Percentiles rank a stretch among this genome's conserved stretches.
Conservation (phyloP, 768 basidiomycete genomes). For the Suillus bovinus region DNA sequence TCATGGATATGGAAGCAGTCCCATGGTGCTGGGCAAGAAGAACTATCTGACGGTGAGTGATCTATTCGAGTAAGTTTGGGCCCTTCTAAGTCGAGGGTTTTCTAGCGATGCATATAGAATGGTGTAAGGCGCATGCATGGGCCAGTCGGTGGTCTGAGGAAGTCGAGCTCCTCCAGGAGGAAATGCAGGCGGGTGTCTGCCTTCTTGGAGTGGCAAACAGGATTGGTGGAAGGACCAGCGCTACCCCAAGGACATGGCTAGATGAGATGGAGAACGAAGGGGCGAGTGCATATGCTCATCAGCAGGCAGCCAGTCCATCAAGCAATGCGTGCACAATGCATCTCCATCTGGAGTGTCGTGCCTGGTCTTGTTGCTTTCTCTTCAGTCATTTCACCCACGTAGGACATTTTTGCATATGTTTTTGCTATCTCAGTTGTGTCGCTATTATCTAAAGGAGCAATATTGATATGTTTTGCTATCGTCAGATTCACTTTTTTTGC, state of each 20-base stretch:
- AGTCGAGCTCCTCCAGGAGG: constrained; percentile 3
- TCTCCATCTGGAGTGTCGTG: background rate
- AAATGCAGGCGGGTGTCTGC: background rate
- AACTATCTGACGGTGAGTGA: background rate
- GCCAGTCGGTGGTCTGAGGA: background rate
- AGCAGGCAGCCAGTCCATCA: background rate
- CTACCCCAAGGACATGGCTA: background rate
- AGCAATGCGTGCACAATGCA: background rate
- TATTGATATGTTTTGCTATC: background rate
- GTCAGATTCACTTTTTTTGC: background rate
- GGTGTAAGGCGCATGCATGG: background rate
- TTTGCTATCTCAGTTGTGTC: background rate
- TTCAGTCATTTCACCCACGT: background rate
- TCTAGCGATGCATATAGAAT: background rate
- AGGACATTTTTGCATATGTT: background rate
- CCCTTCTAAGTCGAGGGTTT: background rate
- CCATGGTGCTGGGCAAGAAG: background rate
- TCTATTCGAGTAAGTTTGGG: background rate
- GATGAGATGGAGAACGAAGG: background rate
- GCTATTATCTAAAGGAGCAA: background rate
- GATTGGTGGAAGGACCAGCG: background rate
- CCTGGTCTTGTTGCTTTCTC: background rate
- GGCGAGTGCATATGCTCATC: background rate
- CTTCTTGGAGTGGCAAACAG: constrained; percentile 1
- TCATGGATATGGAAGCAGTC: background rate